These are phyloP conservation scores for Russula dissimulans DNA, from an alignment of 768 basidiomycete species.

Conservation along the genomic window DNA sequence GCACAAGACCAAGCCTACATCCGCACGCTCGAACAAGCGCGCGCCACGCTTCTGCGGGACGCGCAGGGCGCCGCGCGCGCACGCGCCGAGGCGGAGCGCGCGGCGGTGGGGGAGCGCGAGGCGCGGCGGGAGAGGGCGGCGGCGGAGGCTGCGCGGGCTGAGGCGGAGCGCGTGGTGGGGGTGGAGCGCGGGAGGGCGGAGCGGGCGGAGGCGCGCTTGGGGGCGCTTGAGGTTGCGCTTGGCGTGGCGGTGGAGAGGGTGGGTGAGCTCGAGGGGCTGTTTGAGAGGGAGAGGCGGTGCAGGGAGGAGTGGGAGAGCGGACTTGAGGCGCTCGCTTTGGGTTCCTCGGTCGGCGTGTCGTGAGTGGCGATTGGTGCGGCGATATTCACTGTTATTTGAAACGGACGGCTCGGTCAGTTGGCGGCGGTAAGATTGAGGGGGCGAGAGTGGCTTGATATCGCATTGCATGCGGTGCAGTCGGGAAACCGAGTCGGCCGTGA, in stretches of 20 bases:
- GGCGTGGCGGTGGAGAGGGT: not conserved
- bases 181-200: not conserved
- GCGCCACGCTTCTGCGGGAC: not conserved
- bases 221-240: not conserved
- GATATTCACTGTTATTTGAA: too few relatives aligned
- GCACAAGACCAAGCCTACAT: constrained; percentile 6
- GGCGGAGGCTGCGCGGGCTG: not conserved
- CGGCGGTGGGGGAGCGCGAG: not conserved
- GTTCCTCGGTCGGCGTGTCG: not conserved
- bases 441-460: too few relatives aligned
- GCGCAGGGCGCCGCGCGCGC: not conserved
- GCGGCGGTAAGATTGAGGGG: too few relatives aligned
- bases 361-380: too few relatives aligned
- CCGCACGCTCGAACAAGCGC: constrained; percentile 2
- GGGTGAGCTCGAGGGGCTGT: not conserved
- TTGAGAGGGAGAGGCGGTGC: not conserved
- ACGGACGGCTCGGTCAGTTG: too few relatives aligned
- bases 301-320: constrained; percentile 8
- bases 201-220: not conserved
- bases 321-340: constrained; percentile 7
- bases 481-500: too few relatives aligned
- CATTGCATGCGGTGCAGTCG: too few relatives aligned
- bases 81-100: not conserved
- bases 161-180: not conserved
- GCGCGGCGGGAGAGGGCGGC: not conserved